A percentile compares a stretch with the other conserved stretches of the same genome.
Evolutionary conservation across 2,329 filamentous ascomycete species (phyloP).

Genomic region (Aspergillus luchuensis): DNA sequence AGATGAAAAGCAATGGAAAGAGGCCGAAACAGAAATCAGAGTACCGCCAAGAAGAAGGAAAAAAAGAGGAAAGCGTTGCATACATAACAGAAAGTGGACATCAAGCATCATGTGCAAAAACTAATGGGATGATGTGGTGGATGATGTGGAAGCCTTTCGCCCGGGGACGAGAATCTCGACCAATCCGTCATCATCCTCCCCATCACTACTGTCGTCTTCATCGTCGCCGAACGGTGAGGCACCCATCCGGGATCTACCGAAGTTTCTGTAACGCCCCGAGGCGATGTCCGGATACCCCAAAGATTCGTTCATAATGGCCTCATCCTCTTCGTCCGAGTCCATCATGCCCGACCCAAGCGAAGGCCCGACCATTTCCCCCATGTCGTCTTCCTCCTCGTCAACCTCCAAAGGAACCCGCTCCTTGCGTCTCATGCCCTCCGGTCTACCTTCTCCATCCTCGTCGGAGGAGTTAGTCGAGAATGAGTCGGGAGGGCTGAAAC

Average conservation of each 20-base stretch:
- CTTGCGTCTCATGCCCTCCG: slow-evolving; percentile 42
- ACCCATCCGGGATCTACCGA: slow-evolving; percentile 34
- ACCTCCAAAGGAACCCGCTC: slow-evolving; percentile 60
- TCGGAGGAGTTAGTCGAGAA: slow-evolving; percentile 47
- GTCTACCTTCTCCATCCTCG: slow-evolving; percentile 40
- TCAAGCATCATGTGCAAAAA: not conserved
- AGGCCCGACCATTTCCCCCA: slow-evolving; percentile 52
- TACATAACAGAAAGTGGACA: slow-evolving; percentile 12
- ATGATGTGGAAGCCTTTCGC: slow-evolving; percentile 35
- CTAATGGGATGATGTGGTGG: slow-evolving; percentile 12
- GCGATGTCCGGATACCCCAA: slow-evolving; percentile 70
- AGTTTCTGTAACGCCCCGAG: slow-evolving; percentile 45
- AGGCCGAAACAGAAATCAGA: slow-evolving; percentile 15
- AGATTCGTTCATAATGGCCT: slow-evolving; percentile 61
- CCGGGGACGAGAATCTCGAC: slow-evolving; percentile 50
- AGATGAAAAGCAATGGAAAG: slow-evolving; percentile 4
- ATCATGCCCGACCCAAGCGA: slow-evolving; percentile 48
- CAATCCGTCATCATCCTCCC: slow-evolving; percentile 44
- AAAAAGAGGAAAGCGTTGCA: slow-evolving; percentile 12
- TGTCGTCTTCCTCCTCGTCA: slow-evolving; percentile 55
- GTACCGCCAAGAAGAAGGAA: slow-evolving; percentile 7
- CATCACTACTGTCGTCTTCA: slow-evolving; percentile 49
- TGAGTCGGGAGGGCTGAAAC: slow-evolving; percentile 43
- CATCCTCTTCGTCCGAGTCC: slow-evolving; percentile 57
- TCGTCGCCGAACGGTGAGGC: slow-evolving; percentile 40